Percentiles rank a stretch among this genome's conserved stretches.
These are phyloP conservation scores for Clarireedia paspali DNA, from an alignment of 2,329 filamentous ascomycete species.

Conservation along the genomic window DNA sequence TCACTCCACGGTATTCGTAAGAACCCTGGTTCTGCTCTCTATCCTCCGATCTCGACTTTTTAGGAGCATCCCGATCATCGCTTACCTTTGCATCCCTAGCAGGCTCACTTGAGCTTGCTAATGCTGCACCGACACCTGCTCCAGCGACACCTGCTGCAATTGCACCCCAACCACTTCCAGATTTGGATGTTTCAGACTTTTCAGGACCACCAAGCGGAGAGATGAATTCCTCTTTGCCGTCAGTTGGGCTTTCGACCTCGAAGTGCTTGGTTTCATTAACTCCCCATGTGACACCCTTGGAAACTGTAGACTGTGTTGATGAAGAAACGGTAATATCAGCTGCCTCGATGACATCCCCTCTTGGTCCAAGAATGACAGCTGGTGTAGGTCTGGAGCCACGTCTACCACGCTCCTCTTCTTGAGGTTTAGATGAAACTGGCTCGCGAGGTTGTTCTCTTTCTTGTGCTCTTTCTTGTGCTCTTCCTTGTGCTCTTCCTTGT, in stretches of 20 bases:
- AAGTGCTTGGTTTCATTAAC: conserved; percentile 58
- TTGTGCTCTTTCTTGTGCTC: background rate
- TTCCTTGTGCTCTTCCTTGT: background rate
- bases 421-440: background rate
- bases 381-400: conserved; percentile 18
- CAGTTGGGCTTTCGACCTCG: conserved; percentile 51
- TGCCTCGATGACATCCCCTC: conserved; percentile 33
- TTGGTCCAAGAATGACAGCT: conserved; percentile 34
- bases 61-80: background rate
- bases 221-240: conserved; percentile 25
- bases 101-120: conserved; percentile 18
- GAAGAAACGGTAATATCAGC: conserved; percentile 14
- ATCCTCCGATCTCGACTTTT: background rate
- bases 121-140: conserved; percentile 30
- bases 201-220: conserved; percentile 30
- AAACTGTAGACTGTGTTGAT: conserved; percentile 36
- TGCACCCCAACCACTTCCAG: conserved; percentile 39
- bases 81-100: conserved; percentile 10
- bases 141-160: conserved; percentile 43
- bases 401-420: conserved; percentile 16
- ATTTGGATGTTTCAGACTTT: conserved; percentile 28
- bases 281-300: conserved; percentile 58
- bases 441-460: background rate
- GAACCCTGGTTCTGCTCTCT: conserved; percentile 12
- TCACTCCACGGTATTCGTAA: conserved; percentile 25